Evolutionary conservation across 2,329 filamentous ascomycete species (phyloP), one percentile per base, ranked within the genome.

Genomic region (Teratosphaeria pseudoeucalypti): DNA sequence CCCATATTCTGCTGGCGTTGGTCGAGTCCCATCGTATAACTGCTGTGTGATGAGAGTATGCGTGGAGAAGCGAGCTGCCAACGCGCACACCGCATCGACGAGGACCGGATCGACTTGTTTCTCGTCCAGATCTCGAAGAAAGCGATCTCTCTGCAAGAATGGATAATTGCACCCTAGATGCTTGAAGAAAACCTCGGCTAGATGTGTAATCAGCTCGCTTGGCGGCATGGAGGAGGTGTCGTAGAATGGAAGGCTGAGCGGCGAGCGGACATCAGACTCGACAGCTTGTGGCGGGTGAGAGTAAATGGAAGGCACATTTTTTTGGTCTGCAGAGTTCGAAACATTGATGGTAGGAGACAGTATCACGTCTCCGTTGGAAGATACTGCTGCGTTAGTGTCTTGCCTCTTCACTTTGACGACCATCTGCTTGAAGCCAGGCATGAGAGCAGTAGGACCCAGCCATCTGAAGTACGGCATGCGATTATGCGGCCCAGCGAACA

Each of bases 341-440:
- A 57, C 63, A 52, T 63, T 65, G 19, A 68, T 47, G 1, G 63
- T 62, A n/a, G 69, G 70, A 12, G 70, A 71, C 29, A 68, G 61
- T 52, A 65, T 57, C 27, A 70, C 58, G 64, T 72, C 68, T 12
- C 78, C 76, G 12, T 67, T 69, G 0, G 84, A 82, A 54, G 83
- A 81, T 19, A 83, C 86, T 56, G 79, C 80, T 6, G 75, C 78
- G 57, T 85, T 85, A 27, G 81, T 80, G 27, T 85, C 81, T 61
- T 84, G 79, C 61, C 87, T 85, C 60, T 86, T 82, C 34, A 92
- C 84, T 58, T 87, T 86, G 60, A 88, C 86, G 29, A 95, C 89
- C 89, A 95, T 95, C 72, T 95, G 90, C 74, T 95, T 95, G 76
- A 91, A 95, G 26, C 90, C 90, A 1, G 90, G 90, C 57, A 94